These are phyloP conservation scores for Aegilops umbellulata DNA, from an alignment of 176 grass and related monocot genomes.

Conservation along the genomic window DNA sequence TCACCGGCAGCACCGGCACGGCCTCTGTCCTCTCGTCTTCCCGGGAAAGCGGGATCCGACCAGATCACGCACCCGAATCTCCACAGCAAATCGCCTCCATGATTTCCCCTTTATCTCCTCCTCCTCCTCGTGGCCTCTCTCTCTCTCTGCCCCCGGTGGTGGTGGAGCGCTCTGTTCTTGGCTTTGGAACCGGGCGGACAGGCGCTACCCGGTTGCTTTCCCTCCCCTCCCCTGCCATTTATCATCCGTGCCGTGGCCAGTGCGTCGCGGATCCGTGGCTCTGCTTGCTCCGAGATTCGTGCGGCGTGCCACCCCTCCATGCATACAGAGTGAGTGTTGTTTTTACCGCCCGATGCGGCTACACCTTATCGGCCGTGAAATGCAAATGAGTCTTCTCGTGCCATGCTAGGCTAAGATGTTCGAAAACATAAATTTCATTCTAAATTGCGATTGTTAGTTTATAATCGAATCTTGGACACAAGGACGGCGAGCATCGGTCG, in stretches of 20 bases:
- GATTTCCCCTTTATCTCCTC: conserved; percentile 37
- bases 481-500: too few species aligned
- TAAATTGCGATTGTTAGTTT: too few species aligned
- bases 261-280: background rate
- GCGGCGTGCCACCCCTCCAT: background rate
- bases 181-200: conserved; percentile 25
- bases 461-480: rapidly evolving
- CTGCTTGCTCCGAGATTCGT: background rate
- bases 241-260: background rate
- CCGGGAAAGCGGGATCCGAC: conserved; percentile 75
- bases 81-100: conserved; percentile 75
- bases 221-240: background rate
- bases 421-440: too few species aligned
- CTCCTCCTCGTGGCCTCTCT: conserved; percentile 20
- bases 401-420: too few species aligned
- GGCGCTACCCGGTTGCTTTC: background rate
- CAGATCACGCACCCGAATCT: conserved; percentile 67
- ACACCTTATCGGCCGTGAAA: too few species aligned
- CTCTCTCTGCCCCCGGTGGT: background rate
- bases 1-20: background rate
- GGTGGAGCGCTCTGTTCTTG: background rate
- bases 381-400: too few species aligned
- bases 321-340: too few species aligned
- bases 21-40: background rate
- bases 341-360: background rate